phyloP scores from a whole-genome alignment of 345 rosid species.

The Aquilaria yunnanensis region DNA sequence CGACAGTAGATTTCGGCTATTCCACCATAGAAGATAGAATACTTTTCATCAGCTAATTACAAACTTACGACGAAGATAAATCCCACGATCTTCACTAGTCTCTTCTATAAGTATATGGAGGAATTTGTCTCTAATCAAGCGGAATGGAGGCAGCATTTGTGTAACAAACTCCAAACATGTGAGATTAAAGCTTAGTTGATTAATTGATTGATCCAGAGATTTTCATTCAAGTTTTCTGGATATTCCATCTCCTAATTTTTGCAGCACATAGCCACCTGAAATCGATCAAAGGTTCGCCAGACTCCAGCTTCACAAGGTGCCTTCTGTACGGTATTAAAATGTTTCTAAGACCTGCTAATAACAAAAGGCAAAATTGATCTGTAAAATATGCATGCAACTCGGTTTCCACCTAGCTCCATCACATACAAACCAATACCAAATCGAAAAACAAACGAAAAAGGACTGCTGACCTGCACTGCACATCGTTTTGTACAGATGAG shows the following conservation, averaged over 20 bases:
- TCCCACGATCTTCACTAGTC: too few species aligned
- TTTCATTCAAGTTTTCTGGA: conserved; percentile 42
- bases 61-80: too few species aligned
- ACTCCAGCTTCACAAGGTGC: conserved; percentile 54
- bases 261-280: conserved; percentile 60
- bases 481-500: conserved; percentile 79
- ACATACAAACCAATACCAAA: neutral
- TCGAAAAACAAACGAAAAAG: neutral
- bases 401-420: neutral
- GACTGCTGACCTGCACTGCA: conserved; percentile 62
- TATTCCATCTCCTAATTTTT: conserved; percentile 49
- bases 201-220: neutral
- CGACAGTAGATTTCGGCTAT: too few species aligned
- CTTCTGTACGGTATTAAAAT: conserved; percentile 76
- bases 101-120: too few species aligned
- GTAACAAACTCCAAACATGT: too few species aligned
- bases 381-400: neutral
- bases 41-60: too few species aligned
- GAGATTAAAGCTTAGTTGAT: neutral
- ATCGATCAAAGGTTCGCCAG: conserved; percentile 46
- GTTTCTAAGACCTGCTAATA: conserved; percentile 64
- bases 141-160: too few species aligned
- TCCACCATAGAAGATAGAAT: too few species aligned
- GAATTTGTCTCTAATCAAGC: too few species aligned
- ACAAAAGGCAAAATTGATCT: conserved; percentile 9